phyloP scores from a whole-genome alignment of 106 monocot genomes.

The Amphibolis antarctica region DNA sequence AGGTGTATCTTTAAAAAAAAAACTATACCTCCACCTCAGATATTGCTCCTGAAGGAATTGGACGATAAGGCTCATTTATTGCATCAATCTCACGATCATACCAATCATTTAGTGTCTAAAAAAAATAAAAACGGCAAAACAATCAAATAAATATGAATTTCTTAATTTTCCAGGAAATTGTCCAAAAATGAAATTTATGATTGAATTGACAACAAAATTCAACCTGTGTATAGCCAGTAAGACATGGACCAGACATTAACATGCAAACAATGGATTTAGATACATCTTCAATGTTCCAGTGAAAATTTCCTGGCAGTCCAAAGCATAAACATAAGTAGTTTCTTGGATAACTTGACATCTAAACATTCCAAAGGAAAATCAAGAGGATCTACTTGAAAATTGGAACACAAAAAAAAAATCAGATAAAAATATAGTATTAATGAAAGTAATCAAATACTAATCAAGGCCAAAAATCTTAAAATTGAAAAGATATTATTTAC shows the following conservation, averaged over 20 bases:
- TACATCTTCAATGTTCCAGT: slow-evolving; percentile 83
- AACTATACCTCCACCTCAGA: slow-evolving; percentile 61
- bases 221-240: slow-evolving; percentile 91
- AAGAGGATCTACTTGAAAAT: too few relatives aligned
- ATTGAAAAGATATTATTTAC: too few relatives aligned
- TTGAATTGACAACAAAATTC: background rate
- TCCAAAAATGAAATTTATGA: too few relatives aligned
- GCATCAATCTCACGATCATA: slow-evolving; percentile 87
- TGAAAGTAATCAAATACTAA: too few relatives aligned
- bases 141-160: background rate
- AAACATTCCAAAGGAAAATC: background rate
- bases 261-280: slow-evolving; percentile 81
- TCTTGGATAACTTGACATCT: background rate
- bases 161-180: too few relatives aligned
- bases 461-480: too few relatives aligned
- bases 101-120: slow-evolving; percentile 91
- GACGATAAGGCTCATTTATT: slow-evolving; percentile 93
- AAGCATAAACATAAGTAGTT: background rate
- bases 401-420: too few relatives aligned
- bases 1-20: background rate
- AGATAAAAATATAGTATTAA: too few relatives aligned
- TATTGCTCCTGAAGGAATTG: slow-evolving; percentile 97
- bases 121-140: background rate
- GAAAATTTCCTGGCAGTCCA: slow-evolving; percentile 58
- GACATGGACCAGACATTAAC: slow-evolving; percentile 89